Percentiles rank a stretch among this genome's conserved stretches.
These are phyloP conservation scores for Zanthoxylum bungeanum DNA, from an alignment of 345 rosid species.

Conservation along the genomic window DNA sequence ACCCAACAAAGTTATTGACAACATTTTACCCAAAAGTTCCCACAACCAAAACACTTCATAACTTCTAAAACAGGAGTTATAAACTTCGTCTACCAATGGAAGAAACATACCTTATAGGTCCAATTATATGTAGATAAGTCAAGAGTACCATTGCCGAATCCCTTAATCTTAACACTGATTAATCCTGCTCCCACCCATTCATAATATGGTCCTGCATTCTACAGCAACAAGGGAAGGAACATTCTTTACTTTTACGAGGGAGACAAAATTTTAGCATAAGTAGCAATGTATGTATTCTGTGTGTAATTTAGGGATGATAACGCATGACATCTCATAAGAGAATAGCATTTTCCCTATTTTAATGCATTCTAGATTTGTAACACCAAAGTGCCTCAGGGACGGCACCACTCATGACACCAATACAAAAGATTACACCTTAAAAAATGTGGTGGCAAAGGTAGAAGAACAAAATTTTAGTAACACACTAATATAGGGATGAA, in stretches of 20 bases:
- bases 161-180: conserved; percentile 65
- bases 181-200: conserved; percentile 83
- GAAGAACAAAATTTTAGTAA: neutral
- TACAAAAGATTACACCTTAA: neutral
- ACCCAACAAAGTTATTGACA: neutral
- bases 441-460: neutral
- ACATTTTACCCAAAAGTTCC: neutral
- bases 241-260: neutral
- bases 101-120: conserved; percentile 73
- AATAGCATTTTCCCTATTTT: neutral
- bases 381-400: neutral
- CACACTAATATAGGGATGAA: neutral
- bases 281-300: neutral
- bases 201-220: conserved; percentile 88
- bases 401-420: neutral
- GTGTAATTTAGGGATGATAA: neutral
- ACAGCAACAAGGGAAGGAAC: conserved; percentile 14
- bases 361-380: neutral
- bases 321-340: neutral
- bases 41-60: neutral
- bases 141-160: conserved; percentile 63
- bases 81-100: neutral
- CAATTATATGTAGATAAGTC: conserved; percentile 66
- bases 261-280: neutral
- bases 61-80: neutral